phyloP scores from a whole-genome alignment of 495 filamentous ascomycete species.

The Lasiosphaeria miniovina region DNA sequence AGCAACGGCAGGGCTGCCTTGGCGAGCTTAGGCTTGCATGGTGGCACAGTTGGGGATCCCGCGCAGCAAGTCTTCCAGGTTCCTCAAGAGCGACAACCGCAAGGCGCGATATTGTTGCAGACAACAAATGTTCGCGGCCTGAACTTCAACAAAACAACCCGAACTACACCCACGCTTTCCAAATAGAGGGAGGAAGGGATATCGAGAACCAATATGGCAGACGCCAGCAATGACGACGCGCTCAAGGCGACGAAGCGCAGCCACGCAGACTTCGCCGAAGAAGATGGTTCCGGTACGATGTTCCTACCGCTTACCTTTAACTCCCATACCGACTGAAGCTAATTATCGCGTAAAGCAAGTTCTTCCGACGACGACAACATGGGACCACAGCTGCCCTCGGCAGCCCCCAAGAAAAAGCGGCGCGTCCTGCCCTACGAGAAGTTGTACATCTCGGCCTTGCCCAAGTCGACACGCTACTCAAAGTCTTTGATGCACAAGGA shows the following conservation, averaged over 20 bases:
- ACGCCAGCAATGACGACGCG: conserved; percentile 27
- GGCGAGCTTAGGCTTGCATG: too few relatives aligned
- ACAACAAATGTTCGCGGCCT: background rate
- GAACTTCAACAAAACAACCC: background rate
- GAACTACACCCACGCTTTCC: too few relatives aligned
- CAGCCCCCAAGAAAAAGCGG: conserved; percentile 84
- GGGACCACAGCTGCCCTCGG: conserved; percentile 76
- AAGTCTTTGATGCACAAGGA: conserved; percentile 99
- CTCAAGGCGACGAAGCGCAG: conserved; percentile 44
- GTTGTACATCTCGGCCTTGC: conserved; percentile 87
- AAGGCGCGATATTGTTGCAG: too few relatives aligned
- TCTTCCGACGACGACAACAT: conserved; percentile 96
- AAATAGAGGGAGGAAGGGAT: background rate
- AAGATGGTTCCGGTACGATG: conserved; percentile 40
- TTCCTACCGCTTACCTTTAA: background rate
- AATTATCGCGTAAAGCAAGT: conserved; percentile 47
- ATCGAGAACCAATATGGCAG: conserved; percentile 18
- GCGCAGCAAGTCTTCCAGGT: too few relatives aligned
- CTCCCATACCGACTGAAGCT: conserved; percentile 1
- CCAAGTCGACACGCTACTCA: conserved; percentile 77
- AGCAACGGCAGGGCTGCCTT: too few relatives aligned
- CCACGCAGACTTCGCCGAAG: conserved; percentile 40
- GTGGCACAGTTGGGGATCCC: too few relatives aligned
- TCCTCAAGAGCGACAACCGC: too few relatives aligned
- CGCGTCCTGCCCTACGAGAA: conserved; percentile 91